phyloP scores from a whole-genome alignment of 78 protist genomes.

The Dictyostelium brefeldianum region DNA sequence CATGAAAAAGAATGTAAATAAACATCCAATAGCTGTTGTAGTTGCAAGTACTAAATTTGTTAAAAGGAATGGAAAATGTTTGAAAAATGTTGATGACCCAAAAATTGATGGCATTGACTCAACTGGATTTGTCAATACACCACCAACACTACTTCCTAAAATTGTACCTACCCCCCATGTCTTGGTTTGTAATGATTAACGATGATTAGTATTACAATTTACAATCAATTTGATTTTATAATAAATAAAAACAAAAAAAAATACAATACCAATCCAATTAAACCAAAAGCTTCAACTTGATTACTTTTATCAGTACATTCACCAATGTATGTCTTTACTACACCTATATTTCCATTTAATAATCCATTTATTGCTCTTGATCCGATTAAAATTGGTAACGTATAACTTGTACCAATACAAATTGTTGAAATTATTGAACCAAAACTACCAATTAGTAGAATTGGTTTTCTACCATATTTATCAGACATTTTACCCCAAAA shows the following conservation, averaged over 20 bases:
- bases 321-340: conserved; percentile 70
- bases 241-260: neutral
- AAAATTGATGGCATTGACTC: conserved; percentile 12
- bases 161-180: conserved; percentile 61
- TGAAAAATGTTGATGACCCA: conserved; percentile 9
- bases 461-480: conserved; percentile 61
- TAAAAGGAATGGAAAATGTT: conserved; percentile 23
- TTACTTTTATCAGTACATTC: conserved; percentile 52
- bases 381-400: conserved; percentile 23
- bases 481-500: conserved; percentile 79
- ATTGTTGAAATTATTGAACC: conserved; percentile 45
- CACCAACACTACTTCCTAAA: conserved; percentile 52
- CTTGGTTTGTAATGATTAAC: neutral
- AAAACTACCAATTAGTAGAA: conserved; percentile 31
- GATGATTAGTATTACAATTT: neutral
- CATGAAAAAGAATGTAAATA: conserved; percentile 44
- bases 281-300: conserved; percentile 78
- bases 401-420: neutral
- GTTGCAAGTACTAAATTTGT: conserved; percentile 28
- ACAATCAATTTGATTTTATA: neutral
- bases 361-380: conserved; percentile 69
- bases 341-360: conserved; percentile 74
- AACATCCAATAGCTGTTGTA: conserved; percentile 11
- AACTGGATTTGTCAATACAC: conserved; percentile 31
- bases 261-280: conserved; percentile 63